Evolutionary conservation across 495 filamentous ascomycete genomes (phyloP).

Genomic region (Lophiostoma macrostomum): DNA sequence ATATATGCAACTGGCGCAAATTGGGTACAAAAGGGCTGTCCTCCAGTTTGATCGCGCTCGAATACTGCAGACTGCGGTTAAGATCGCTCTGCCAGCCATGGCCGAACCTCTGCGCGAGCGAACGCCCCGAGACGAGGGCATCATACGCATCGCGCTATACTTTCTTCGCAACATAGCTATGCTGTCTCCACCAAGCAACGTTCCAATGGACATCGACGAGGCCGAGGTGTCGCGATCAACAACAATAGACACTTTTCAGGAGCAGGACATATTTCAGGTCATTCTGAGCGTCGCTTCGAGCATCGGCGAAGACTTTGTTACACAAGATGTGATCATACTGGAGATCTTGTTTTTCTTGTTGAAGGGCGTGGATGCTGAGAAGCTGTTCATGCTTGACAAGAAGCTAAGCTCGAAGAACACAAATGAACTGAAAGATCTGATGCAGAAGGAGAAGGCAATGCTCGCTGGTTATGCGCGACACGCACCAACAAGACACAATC

Average conservation of each 20-base stretch:
- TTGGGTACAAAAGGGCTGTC: slow-evolving; percentile 83
- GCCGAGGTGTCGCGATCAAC: slow-evolving; percentile 84
- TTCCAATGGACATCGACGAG: slow-evolving; percentile 69
- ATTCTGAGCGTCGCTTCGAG: slow-evolving; percentile 83
- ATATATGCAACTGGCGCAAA: slow-evolving; percentile 80
- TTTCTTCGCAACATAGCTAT: slow-evolving; percentile 83
- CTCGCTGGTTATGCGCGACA: slow-evolving; percentile 71
- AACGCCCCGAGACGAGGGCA: slow-evolving; percentile 77
- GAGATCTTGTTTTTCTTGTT: slow-evolving; percentile 89
- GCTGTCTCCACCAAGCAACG: slow-evolving; percentile 64
- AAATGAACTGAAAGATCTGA: slow-evolving; percentile 68
- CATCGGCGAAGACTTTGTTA: slow-evolving; percentile 86
- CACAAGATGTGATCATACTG: slow-evolving; percentile 79
- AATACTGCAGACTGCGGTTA: slow-evolving; percentile 73
- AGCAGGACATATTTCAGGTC: slow-evolving; percentile 84
- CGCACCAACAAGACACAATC: slow-evolving; percentile 83
- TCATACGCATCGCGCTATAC: slow-evolving; percentile 88
- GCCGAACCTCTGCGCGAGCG: slow-evolving; percentile 73
- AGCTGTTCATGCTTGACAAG: slow-evolving; percentile 79
- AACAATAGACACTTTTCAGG: slow-evolving; percentile 80
- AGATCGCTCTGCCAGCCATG: slow-evolving; percentile 84
- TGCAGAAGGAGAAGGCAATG: slow-evolving; percentile 78
- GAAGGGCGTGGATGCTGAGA: slow-evolving; percentile 82
- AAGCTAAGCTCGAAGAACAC: slow-evolving; percentile 62
- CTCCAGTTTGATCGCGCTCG: slow-evolving; percentile 73